Evolutionary conservation across 2,329 filamentous ascomycete genomes (phyloP), one percentile per base, ranked within the genome.

Genomic region (Plectosphaerella sp.): DNA sequence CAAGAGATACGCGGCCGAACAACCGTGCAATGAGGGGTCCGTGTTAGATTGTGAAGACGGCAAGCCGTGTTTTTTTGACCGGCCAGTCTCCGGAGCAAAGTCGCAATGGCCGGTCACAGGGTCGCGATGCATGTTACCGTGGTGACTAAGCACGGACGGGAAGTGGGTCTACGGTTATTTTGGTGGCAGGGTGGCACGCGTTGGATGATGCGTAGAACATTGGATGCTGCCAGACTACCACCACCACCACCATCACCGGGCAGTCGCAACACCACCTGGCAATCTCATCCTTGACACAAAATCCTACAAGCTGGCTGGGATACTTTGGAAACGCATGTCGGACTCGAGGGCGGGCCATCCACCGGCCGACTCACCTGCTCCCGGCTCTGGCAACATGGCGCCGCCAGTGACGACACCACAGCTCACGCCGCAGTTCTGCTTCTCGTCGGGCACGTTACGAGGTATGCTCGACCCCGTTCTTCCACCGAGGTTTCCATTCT

Each of bases 401-500:
- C 68, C 72, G 54, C 68, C 72, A 41, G 68, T 72, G n/a, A 52
- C 62, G 11, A 65, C 68, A 52, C 84, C 84, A 49, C 67, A 63
- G 28, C 72, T 91, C 56, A 88, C 81, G 54, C 88, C 86, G 45
- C 86, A 89, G 66, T 89, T 91, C 63, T 94, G 89, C 69, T 92
- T 91, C 67, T 86, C 86, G 12, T 84, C 85, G 50, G 77, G 79
- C 46, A 78, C 82, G 16, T 72, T 92, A 47, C 77, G 82, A 83
- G 88, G 88, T 89, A 67, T 42, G 75, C 15, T 35, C 35, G 5
- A 14, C 2, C 6, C 4, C 2, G 16, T 12, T 12, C 22, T 4
- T 22, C 28, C 22, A 51, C 64, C 96, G 94, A 96, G 68, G 99
- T 99, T 68, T 80, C 99, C 22, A 88, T 91, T 37, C 71, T 94